Conservation (phyloP, 805 yeast genomes). For the Kodamaea jinghongensis region DNA sequence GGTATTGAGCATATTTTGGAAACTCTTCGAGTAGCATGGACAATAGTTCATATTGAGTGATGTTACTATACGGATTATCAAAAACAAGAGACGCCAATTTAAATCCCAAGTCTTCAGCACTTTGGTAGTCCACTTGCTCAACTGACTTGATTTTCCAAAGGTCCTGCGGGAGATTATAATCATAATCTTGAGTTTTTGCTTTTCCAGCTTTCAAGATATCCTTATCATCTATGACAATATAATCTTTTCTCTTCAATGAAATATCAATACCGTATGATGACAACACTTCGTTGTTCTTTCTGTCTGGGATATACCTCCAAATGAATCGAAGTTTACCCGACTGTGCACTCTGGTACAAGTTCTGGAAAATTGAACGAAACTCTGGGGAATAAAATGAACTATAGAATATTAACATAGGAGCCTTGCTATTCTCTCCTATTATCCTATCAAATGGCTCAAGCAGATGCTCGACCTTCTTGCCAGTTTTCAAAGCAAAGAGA, state of each 20-base stretch:
- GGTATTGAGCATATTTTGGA: conserved; percentile 46
- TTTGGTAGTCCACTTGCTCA: conserved; percentile 1
- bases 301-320: conserved; percentile 57
- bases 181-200: conserved; percentile 8
- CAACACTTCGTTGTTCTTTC: conserved; percentile 16
- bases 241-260: conserved; percentile 64
- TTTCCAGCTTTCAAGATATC: conserved; percentile 27
- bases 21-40: conserved; percentile 46
- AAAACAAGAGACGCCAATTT: conserved; percentile 42
- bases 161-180: conserved; percentile 20
- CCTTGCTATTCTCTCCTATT: conserved; percentile 47
- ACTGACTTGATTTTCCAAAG: conserved; percentile 11
- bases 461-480: conserved; percentile 24
- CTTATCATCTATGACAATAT: conserved; percentile 62
- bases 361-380: conserved; percentile 56
- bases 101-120: conserved; percentile 32
- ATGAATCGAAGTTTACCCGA: conserved; percentile 68
- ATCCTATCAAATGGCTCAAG: conserved; percentile 57
- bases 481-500: conserved; percentile 73
- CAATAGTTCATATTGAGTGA: conserved; percentile 33
- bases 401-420: conserved; percentile 62
- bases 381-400: conserved; percentile 55
- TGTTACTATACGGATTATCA: conserved; percentile 15
- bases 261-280: conserved; percentile 69
- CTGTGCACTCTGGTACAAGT: conserved; percentile 56